A percentile compares a stretch with the other conserved stretches of the same genome.
Evolutionary conservation across 306 rosid species (phyloP).

Genomic region (Cucumis hystrix): DNA sequence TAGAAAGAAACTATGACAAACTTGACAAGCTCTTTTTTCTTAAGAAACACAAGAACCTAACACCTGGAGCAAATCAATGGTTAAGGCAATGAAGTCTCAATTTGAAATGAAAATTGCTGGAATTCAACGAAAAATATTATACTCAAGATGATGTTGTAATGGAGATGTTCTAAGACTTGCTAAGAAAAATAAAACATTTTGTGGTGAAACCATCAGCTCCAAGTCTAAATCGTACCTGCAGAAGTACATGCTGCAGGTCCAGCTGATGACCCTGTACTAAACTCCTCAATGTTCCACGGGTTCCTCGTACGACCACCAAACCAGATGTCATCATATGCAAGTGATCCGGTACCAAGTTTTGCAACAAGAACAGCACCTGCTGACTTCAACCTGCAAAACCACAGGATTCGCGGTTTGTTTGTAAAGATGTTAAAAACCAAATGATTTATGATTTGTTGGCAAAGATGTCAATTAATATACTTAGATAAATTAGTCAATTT

Average conservation of each 20-base stretch:
- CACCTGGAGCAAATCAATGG: not conserved
- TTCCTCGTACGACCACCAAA: slow-evolving; percentile 77
- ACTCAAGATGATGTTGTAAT: not conserved
- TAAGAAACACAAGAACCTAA: not conserved
- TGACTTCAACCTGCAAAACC: slow-evolving; percentile 33
- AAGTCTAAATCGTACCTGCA: slow-evolving; percentile 27
- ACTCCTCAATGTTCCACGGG: slow-evolving; percentile 72
- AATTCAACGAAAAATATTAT: not conserved
- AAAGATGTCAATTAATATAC: not conserved
- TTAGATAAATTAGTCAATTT: not conserved
- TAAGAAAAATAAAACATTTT: not conserved
- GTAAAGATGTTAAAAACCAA: not conserved
- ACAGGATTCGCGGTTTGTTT: slow-evolving; percentile 5
- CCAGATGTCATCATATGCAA: slow-evolving; percentile 85
- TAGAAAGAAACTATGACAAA: not conserved
- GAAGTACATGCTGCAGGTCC: slow-evolving; percentile 77
- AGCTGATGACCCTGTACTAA: slow-evolving; percentile 67
- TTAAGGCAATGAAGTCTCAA: not conserved
- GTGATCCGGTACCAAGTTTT: slow-evolving; percentile 64
- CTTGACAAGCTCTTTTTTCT: not conserved
- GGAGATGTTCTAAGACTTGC: not conserved
- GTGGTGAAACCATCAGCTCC: not conserved
- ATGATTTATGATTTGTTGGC: slow-evolving; percentile 3
- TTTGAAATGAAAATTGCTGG: not conserved
- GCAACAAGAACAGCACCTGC: slow-evolving; percentile 70